Conservation (phyloP, 2,329 filamentous ascomycete species). For the Colletotrichum neosansevieriae region DNA sequence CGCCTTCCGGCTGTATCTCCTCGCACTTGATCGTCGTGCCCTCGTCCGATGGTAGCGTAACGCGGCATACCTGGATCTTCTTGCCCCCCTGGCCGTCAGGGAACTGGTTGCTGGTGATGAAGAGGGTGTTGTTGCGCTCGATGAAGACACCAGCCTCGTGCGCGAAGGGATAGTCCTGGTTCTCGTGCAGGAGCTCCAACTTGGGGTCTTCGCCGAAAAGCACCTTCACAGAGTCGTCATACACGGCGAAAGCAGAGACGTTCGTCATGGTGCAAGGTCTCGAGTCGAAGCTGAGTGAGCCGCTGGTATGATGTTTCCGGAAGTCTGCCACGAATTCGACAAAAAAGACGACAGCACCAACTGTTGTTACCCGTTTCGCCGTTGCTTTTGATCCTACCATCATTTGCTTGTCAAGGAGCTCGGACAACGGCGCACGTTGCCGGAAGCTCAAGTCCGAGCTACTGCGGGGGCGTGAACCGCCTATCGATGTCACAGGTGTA, state of each 20-base stretch:
- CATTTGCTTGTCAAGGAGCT: background rate
- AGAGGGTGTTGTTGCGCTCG: conserved; percentile 45
- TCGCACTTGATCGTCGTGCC: conserved; percentile 44
- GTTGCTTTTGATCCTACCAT: too few species aligned
- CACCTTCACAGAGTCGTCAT: conserved; percentile 27
- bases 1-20: conserved; percentile 48
- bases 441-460: conserved; percentile 9
- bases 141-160: conserved; percentile 60
- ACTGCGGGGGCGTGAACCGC: conserved; percentile 8
- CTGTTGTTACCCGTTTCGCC: background rate
- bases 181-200: conserved; percentile 53
- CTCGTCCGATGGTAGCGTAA: conserved; percentile 42
- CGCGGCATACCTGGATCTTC: conserved; percentile 48
- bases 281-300: too few species aligned
- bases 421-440: background rate
- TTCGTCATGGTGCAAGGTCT: conserved; percentile 18
- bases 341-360: background rate
- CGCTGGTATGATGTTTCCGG: too few species aligned
- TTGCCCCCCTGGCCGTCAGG: conserved; percentile 39
- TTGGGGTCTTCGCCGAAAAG: conserved; percentile 52
- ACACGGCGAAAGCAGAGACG: conserved; percentile 21
- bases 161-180: conserved; percentile 57
- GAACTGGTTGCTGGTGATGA: conserved; percentile 52
- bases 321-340: conserved; percentile 17
- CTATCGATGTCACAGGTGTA: conserved; percentile 14